phyloP scores from a whole-genome alignment of 2,329 filamentous ascomycete species.

The Cladophialophora yegresii region DNA sequence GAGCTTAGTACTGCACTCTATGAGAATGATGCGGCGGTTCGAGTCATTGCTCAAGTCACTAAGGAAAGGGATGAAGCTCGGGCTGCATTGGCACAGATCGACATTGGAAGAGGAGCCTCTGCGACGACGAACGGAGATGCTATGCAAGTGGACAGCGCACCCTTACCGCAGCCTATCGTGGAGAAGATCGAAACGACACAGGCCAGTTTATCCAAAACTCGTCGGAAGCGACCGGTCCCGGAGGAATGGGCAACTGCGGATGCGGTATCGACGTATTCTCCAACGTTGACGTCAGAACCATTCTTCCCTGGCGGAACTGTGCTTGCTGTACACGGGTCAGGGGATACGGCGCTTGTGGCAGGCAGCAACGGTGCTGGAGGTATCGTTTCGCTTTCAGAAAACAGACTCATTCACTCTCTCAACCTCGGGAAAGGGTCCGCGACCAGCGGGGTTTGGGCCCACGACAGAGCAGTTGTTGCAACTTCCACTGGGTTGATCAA shows the following conservation, averaged over 20 bases:
- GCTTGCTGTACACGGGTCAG: slow-evolving; percentile 60
- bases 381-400: slow-evolving; percentile 75
- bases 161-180: slow-evolving; percentile 70
- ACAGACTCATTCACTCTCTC: slow-evolving; percentile 67
- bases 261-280: slow-evolving; percentile 63
- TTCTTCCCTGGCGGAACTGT: slow-evolving; percentile 61
- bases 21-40: slow-evolving; percentile 94
- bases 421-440: slow-evolving; percentile 59
- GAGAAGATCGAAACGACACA: slow-evolving; percentile 78
- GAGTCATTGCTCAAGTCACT: slow-evolving; percentile 89
- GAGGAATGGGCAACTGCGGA: slow-evolving; percentile 81
- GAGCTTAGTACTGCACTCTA: slow-evolving; percentile 93
- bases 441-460: slow-evolving; percentile 62
- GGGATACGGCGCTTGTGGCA: slow-evolving; percentile 70
- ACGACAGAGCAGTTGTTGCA: slow-evolving; percentile 68
- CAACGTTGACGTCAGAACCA: slow-evolving; percentile 56
- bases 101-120: slow-evolving; percentile 59
- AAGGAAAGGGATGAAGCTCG: slow-evolving; percentile 90
- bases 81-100: slow-evolving; percentile 82
- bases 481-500: slow-evolving; percentile 77
- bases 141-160: slow-evolving; percentile 88
- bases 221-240: slow-evolving; percentile 85
- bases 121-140: slow-evolving; percentile 67
- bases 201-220: slow-evolving; percentile 77
- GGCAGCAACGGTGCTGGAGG: slow-evolving; percentile 74